Base-by-base conservation (phyloP, 2,329 filamentous ascomycete species). In the Nemania sp. region DNA sequence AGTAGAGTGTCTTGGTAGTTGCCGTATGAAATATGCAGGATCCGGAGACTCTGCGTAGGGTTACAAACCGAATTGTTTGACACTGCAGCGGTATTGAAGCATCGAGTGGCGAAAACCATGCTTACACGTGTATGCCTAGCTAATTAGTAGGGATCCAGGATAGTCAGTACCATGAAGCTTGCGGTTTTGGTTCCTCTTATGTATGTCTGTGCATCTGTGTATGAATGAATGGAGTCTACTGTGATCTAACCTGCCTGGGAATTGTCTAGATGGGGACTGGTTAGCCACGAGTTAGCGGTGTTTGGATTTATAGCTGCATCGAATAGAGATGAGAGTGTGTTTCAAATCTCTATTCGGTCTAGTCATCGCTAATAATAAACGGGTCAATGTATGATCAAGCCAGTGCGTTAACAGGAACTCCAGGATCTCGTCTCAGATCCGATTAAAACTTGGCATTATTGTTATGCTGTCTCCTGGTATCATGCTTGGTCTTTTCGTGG, bases 291-390 rank as follows among this genome's bases (percentile, higher is more conserved):
- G 47, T 57, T 47, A 27, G n/a, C 18, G 41, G 41, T 45, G 41
- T 15, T 15, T 20, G n/a, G 41, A 45, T n/a, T n/a, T n/a, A n/a
- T n/a, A n/a, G 10, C 18, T 45, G 13, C 3, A 47, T 22, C 20
- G 20, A 49, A 49, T 15, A 43, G 15, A 45, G 15, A 45, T 45
- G 18, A 11, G 22, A 26, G 11, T 4, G 45, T 26, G 65, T 64
- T 68, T 64, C 61, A 68, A 51, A 52, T 67, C 61, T 60, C 64
- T 60, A 64, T 51, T 64, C 60, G 59, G 60, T 32, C 29, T 32
- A 41, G 38, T 41, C 15, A 13, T 18, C 38, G 38, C 38, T 41
- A 41, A 11, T 29, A 32, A 57, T 32, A 43, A 64, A 47, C 20
- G 18, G 54, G 45, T 20, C 22, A 62, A 29, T 35, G 20, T 4